These are phyloP conservation scores for Thermomucor indicae-seudaticae DNA, from an alignment of 371 early-diverging fungal genomes.

Conservation along the genomic window DNA sequence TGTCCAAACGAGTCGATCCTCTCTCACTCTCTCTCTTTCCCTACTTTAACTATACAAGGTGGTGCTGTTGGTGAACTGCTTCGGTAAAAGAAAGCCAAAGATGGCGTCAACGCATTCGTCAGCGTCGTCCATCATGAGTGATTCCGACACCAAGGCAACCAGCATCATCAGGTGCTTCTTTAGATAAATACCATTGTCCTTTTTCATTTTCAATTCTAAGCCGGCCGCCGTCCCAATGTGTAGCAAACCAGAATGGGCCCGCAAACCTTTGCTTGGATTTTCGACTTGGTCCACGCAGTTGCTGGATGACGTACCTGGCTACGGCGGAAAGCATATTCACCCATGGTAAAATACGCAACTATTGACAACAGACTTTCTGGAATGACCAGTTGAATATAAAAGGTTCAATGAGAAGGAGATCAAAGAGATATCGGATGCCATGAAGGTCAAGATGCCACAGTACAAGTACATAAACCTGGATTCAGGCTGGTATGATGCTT, in stretches of 20 bases:
- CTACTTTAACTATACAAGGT: no score
- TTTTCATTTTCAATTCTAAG: no score
- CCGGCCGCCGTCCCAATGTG: no score
- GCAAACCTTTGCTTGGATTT: conserved; percentile 26
- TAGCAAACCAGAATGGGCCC: conserved; percentile 15
- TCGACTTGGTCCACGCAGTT: conserved; percentile 37
- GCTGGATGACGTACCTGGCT: conserved; percentile 28
- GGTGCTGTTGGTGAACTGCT: no score
- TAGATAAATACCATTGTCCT: no score
- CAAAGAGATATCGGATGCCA: conserved; percentile 26
- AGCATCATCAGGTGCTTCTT: no score
- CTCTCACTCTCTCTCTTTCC: no score
- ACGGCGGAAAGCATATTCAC: conserved; percentile 21
- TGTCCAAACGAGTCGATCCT: no score
- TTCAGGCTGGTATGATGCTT: conserved; percentile 23
- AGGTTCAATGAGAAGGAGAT: conserved; percentile 30
- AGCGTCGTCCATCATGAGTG: no score
- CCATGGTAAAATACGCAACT: conserved; percentile 16
- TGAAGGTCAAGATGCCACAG: conserved; percentile 22
- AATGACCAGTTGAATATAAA: neutral
- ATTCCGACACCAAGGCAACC: no score
- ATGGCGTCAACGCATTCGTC: no score
- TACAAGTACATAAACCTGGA: conserved; percentile 34
- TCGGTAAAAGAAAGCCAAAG: no score
- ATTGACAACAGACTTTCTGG: neutral